phyloP scores from a whole-genome alignment of 2,329 filamentous ascomycete species.

The Fusarium sp. region DNA sequence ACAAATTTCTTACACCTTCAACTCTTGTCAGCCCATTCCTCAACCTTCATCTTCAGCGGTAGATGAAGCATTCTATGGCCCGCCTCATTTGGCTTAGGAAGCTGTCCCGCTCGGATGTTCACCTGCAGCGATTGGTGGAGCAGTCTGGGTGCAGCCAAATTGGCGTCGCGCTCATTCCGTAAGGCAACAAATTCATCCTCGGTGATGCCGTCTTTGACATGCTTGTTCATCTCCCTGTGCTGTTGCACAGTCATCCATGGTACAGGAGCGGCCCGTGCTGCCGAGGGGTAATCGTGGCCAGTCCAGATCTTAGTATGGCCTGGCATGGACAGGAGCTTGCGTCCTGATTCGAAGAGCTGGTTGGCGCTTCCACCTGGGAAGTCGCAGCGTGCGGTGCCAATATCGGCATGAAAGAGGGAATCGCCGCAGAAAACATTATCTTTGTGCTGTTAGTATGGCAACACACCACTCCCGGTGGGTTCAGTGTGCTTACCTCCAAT shows the following conservation, averaged over 20 bases:
- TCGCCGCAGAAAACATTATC: slow-evolving; percentile 68
- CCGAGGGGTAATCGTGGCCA: slow-evolving; percentile 68
- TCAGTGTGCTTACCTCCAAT: slow-evolving; percentile 59
- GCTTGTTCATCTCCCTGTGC: slow-evolving; percentile 64
- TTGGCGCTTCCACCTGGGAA: slow-evolving; percentile 67
- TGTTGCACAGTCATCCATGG: slow-evolving; percentile 63
- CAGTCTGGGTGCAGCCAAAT: slow-evolving; percentile 61
- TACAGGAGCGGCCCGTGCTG: slow-evolving; percentile 51
- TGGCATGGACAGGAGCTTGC: slow-evolving; percentile 60
- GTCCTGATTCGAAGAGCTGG: slow-evolving; percentile 61
- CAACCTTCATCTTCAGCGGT: slow-evolving; percentile 46
- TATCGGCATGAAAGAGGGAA: slow-evolving; percentile 67
- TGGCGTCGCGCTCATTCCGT: slow-evolving; percentile 61
- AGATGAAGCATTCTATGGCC: slow-evolving; percentile 56
- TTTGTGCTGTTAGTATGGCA: slow-evolving; percentile 21
- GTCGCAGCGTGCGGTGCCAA: slow-evolving; percentile 69
- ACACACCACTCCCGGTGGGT: too few relatives aligned
- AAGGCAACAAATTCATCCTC: slow-evolving; percentile 63
- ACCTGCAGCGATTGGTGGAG: slow-evolving; percentile 68
- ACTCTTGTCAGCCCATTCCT: neutral
- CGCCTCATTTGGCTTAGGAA: slow-evolving; percentile 55
- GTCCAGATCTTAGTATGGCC: slow-evolving; percentile 66
- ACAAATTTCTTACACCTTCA: neutral
- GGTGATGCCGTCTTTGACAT: slow-evolving; percentile 59
- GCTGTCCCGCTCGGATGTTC: slow-evolving; percentile 65